Base-by-base conservation (phyloP, 1,139 yeast species). In the Protomyces pachydermus region DNA sequence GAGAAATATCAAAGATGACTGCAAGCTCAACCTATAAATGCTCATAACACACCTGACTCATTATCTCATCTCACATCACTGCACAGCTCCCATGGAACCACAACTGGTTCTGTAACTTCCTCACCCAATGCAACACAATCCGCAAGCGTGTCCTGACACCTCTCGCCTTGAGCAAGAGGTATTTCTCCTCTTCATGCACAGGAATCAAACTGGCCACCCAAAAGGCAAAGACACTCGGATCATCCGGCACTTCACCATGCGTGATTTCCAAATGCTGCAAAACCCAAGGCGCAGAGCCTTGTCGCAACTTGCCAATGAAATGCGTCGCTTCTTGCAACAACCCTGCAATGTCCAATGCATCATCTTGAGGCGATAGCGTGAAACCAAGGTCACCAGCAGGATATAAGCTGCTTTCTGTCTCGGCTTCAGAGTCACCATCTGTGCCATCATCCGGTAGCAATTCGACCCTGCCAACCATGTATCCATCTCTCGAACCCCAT, bases 171-270 rank as follows among this genome's bases (percentile, higher is more conserved):
- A 61, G 34, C 25, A 61, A 39, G 12, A 55, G 56, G 25, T 61
- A 61, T 35, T 54, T 52, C 28, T 61, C 65, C 25, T 61, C 53
- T 53, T 61, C 65, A 34, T 61, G 56, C 25, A 56, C 56, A 3
- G 65, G 65, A 4, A 61, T 51, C 38, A 61, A 45, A 51, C 57
- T 61, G 16, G 65, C 65, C 32, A 61, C 60, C 65, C 65, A 61
- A 45, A 61, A 61, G 5, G 56, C 57, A 20, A 55, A 56, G 38
- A 56, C 60, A 8, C 54, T 54, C 14, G 61, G 61, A 23, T 56
- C 61, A 16, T 35, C 60, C 28, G 61, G 61, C 12, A 54, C 54
- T 14, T 35, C 61, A 6, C 61, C 65, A 20, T 61, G 61, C n/a
- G 61, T 55, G 9, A 56, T 53, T 34, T 61, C 61, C 8, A 61